Percentiles rank a stretch among this genome's conserved stretches.
These are phyloP conservation scores for Combretum micranthum DNA, from an alignment of 345 rosid genomes.

Conservation along the genomic window DNA sequence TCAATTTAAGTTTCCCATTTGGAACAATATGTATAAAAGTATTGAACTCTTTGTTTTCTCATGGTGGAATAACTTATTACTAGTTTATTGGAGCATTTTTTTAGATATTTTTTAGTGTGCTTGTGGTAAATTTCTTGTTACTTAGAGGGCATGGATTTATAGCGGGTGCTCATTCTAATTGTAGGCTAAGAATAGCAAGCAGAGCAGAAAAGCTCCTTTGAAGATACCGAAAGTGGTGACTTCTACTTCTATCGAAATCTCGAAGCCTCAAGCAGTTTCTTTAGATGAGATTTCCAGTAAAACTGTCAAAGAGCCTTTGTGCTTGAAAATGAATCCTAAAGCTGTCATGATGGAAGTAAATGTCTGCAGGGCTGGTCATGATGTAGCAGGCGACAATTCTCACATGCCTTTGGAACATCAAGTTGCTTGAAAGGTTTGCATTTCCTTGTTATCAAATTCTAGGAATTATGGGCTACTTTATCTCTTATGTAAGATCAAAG, in stretches of 20 bases:
- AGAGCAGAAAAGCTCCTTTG: constrained; percentile 29
- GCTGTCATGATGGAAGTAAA: constrained; percentile 16
- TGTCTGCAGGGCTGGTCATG: not conserved
- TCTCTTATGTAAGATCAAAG: too few species aligned
- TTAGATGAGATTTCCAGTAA: constrained; percentile 10
- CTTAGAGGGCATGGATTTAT: not conserved
- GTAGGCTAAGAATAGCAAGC: constrained; percentile 48
- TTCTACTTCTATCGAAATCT: constrained; percentile 18
- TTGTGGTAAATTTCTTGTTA: not conserved
- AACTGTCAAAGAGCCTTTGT: constrained; percentile 9
- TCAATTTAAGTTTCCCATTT: too few species aligned
- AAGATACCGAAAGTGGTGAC: constrained; percentile 35
- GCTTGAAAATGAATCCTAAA: constrained; percentile 5
- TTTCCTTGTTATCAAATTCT: too few species aligned
- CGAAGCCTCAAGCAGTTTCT: constrained; percentile 16
- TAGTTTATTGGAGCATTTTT: too few species aligned
- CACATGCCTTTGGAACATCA: too few species aligned
- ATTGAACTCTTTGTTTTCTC: too few species aligned
- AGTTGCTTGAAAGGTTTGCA: too few species aligned
- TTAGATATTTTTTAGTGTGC: too few species aligned
- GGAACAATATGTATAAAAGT: too few species aligned
- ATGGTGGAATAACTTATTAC: too few species aligned
- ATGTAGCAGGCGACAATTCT: too few species aligned
- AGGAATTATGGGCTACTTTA: too few species aligned
- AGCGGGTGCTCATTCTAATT: constrained; percentile 5